phyloP scores from a whole-genome alignment of 495 filamentous ascomycete genomes.

The Lasiosphaeris hirsuta region DNA sequence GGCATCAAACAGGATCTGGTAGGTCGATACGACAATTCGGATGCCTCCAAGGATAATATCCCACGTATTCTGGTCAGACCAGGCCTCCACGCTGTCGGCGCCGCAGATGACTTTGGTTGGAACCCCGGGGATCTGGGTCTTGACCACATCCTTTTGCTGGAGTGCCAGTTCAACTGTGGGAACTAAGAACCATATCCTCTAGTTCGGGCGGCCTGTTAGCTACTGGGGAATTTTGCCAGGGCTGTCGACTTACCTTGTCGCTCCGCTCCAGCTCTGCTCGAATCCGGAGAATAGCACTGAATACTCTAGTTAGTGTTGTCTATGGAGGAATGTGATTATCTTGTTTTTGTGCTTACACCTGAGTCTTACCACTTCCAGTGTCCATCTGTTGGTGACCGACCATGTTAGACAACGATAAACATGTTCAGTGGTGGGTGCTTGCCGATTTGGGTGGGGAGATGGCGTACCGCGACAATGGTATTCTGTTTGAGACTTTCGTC shows the following conservation, averaged over 20 bases:
- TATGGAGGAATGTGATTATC: neutral
- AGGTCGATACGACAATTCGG: slow-evolving; percentile 73
- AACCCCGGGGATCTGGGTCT: slow-evolving; percentile 57
- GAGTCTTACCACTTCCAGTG: slow-evolving; percentile 89
- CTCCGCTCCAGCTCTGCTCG: slow-evolving; percentile 65
- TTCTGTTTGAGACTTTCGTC: slow-evolving; percentile 74
- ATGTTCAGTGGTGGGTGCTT: too few species aligned
- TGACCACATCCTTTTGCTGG: slow-evolving; percentile 69
- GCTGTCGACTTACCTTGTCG: slow-evolving; percentile 54
- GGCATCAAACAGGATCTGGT: slow-evolving; percentile 74
- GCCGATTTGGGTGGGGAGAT: neutral
- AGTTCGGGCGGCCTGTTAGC: slow-evolving; percentile 18
- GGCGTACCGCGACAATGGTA: slow-evolving; percentile 75
- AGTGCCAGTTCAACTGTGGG: slow-evolving; percentile 71
- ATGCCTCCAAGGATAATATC: slow-evolving; percentile 64
- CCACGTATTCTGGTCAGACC: slow-evolving; percentile 72
- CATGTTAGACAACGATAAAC: neutral
- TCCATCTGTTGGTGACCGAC: slow-evolving; percentile 63
- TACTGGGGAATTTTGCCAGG: neutral
- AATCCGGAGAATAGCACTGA: slow-evolving; percentile 76
- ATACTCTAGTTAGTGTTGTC: slow-evolving; percentile 6
- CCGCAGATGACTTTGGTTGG: slow-evolving; percentile 65
- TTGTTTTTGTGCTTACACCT: slow-evolving; percentile 59
- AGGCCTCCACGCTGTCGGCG: slow-evolving; percentile 65
- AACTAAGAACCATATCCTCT: slow-evolving; percentile 84